Percentiles rank a stretch among this genome's conserved stretches.
Evolutionary conservation across 805 yeast genomes (phyloP).

Genomic region (Schizosaccharomyces cryophilus): DNA sequence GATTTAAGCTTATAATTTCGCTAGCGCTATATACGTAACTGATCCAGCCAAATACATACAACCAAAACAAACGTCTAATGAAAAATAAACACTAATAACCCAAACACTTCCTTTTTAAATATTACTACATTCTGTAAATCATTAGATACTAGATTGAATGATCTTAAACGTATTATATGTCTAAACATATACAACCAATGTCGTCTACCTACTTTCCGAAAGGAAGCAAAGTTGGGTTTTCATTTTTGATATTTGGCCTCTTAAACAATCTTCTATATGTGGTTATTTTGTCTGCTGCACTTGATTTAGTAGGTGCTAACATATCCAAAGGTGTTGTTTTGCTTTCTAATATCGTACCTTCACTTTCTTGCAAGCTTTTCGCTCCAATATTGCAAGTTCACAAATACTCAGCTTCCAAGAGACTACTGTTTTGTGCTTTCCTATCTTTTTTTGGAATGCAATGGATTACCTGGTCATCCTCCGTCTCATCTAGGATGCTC

Average conservation of each 20-base stretch:
- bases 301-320: conserved; percentile 62
- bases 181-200: background rate
- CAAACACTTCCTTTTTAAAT: background rate
- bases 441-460: conserved; percentile 57
- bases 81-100: background rate
- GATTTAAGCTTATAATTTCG: background rate
- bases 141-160: background rate
- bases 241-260: conserved; percentile 68
- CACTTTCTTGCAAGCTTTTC: conserved; percentile 39
- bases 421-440: conserved; percentile 31
- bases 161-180: background rate
- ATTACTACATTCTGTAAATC: background rate
- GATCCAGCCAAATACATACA: too few relatives aligned
- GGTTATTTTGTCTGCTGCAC: conserved; percentile 74
- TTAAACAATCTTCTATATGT: conserved; percentile 76
- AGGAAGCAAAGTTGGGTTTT: conserved; percentile 6
- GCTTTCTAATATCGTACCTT: conserved; percentile 67
- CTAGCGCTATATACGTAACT: background rate
- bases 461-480: conserved; percentile 22
- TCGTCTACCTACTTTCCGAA: background rate
- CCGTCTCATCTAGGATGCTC: conserved; percentile 21
- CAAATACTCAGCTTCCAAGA: conserved; percentile 26
- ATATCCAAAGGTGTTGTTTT: conserved; percentile 71
- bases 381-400: conserved; percentile 61
- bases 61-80: too few relatives aligned